Evolutionary conservation across 2,329 filamentous ascomycete genomes (phyloP).

Genomic region (Fusarium nisikadoi): DNA sequence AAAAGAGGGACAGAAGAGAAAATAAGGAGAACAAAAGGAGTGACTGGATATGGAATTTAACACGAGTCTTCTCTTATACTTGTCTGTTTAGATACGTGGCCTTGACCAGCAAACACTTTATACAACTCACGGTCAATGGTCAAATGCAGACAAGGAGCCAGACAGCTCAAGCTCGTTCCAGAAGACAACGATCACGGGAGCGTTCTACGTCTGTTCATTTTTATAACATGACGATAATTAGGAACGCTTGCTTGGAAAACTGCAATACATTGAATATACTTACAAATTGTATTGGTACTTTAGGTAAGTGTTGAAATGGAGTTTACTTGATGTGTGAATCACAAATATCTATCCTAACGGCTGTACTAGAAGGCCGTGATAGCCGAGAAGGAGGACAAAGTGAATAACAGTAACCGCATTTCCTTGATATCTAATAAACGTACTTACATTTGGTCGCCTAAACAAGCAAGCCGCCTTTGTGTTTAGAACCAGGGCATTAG

Average conservation of each 20-base stretch:
- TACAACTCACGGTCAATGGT: not conserved
- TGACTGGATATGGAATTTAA: not conserved
- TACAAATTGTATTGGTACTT: not conserved
- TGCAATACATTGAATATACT: not conserved
- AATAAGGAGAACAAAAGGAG: not conserved
- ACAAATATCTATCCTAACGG: not conserved
- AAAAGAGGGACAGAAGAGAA: not conserved
- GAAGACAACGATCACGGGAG: not conserved
- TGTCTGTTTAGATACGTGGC: not conserved
- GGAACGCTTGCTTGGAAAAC: not conserved
- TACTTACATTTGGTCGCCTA: not conserved
- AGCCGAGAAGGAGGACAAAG: not conserved
- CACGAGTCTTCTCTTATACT: not conserved
- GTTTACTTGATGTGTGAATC: not conserved
- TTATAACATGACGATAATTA: not conserved
- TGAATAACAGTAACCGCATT: not conserved
- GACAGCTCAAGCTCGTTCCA: not conserved
- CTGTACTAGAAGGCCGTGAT: not conserved
- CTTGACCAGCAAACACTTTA: not conserved
- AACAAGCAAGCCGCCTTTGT: not conserved
- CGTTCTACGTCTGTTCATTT: not conserved
- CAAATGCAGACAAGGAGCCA: not conserved
- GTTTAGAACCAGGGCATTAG: not conserved
- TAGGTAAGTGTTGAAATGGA: not conserved
- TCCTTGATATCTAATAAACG: not conserved